Conservation (phyloP, 352 stramenopile species). For the Globisporangium yorkense region DNA sequence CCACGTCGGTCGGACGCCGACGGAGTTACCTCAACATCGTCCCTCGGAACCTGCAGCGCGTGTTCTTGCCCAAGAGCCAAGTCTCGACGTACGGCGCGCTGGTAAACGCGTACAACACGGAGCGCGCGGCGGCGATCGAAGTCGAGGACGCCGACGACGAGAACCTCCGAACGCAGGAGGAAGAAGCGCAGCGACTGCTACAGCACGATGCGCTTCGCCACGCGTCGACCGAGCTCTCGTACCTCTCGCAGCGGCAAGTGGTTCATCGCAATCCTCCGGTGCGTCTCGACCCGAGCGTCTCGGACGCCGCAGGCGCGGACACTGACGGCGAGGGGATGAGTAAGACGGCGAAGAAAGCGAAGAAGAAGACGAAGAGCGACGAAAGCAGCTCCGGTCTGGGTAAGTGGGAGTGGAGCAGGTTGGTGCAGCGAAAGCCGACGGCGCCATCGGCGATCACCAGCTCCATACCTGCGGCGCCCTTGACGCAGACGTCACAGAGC, state of each 20-base stretch:
- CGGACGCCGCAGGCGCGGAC: not conserved
- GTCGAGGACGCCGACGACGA: conserved; percentile 22
- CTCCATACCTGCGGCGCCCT: not conserved
- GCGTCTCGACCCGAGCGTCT: conserved; percentile 14
- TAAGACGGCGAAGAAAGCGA: conserved; percentile 28
- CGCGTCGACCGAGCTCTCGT: conserved; percentile 64
- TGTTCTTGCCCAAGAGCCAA: conserved; percentile 39
- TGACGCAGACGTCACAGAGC: not conserved
- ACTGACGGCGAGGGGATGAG: conserved; percentile 15
- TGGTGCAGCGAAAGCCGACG: conserved; percentile 34
- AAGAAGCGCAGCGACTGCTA: conserved; percentile 26
- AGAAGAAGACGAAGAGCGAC: conserved; percentile 26
- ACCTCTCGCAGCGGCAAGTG: conserved; percentile 75
- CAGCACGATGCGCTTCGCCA: conserved; percentile 42
- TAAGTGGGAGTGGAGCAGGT: conserved; percentile 60
- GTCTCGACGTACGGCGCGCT: conserved; percentile 20
- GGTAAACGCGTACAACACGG: conserved; percentile 45
- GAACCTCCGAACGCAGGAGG: conserved; percentile 14
- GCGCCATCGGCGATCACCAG: not conserved
- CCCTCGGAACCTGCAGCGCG: conserved; percentile 48
- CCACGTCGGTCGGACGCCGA: conserved; percentile 29
- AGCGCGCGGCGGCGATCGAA: conserved; percentile 24
- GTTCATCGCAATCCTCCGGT: conserved; percentile 68
- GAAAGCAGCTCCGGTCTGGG: conserved; percentile 32
- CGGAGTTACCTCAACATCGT: conserved; percentile 74